Conservation (phyloP, 768 basidiomycete genomes). For the Serendipita sp. region DNA sequence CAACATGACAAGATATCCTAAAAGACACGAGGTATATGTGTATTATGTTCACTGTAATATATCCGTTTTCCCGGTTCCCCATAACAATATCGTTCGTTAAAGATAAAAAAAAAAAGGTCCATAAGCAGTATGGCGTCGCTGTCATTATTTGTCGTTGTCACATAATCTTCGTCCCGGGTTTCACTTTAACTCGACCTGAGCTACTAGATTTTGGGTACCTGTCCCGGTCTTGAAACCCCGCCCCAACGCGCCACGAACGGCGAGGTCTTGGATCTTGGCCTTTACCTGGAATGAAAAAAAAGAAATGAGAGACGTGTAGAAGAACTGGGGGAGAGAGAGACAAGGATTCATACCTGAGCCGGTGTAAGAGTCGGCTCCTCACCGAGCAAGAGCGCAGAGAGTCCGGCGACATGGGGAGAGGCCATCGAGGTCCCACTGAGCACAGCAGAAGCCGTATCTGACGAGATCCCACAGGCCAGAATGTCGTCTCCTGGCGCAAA, state of each 20-base stretch:
- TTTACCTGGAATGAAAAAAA: not conserved
- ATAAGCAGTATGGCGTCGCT: too few relatives aligned
- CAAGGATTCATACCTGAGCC: not conserved
- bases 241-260: not conserved
- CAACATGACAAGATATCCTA: too few relatives aligned
- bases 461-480: not conserved
- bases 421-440: constrained; percentile 7
- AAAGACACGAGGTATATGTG: too few relatives aligned
- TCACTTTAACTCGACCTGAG: not conserved
- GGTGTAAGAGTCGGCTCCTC: constrained; percentile 1
- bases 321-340: too few relatives aligned
- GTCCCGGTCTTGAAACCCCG: not conserved
- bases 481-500: not conserved
- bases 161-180: too few relatives aligned
- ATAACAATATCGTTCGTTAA: too few relatives aligned
- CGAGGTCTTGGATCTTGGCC: constrained; percentile 5
- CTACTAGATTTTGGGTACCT: not conserved
- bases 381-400: constrained; percentile 1
- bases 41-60: too few relatives aligned
- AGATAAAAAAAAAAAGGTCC: too few relatives aligned
- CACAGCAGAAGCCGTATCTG: not conserved
- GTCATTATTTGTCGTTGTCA: too few relatives aligned
- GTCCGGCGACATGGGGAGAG: not conserved
- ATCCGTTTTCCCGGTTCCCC: too few relatives aligned
- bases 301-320: too few relatives aligned